These are phyloP conservation scores for Aspergillus bertholletiae DNA, from an alignment of 495 filamentous ascomycete genomes.

Conservation along the genomic window DNA sequence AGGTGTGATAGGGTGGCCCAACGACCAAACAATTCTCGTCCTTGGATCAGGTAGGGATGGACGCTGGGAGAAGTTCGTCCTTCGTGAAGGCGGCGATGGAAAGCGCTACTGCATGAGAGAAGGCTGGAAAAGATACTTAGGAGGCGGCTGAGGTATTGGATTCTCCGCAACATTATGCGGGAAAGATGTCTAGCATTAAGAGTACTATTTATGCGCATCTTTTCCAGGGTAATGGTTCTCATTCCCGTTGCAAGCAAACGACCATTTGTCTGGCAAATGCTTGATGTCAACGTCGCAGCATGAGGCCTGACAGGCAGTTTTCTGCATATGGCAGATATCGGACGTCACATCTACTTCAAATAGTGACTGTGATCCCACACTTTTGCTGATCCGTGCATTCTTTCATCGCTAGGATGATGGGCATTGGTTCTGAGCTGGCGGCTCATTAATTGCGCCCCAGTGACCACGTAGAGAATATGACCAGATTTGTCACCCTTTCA, in stretches of 20 bases:
- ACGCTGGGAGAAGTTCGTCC: slow-evolving; percentile 78
- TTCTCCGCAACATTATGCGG: neutral
- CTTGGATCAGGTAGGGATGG: slow-evolving; percentile 78
- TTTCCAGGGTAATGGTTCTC: neutral
- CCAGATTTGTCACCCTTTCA: neutral
- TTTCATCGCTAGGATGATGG: neutral
- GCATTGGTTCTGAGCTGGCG: neutral
- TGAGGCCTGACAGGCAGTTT: neutral
- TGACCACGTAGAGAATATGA: neutral
- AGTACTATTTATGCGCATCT: slow-evolving; percentile 3
- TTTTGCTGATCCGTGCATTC: neutral
- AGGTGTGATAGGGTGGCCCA: slow-evolving; percentile 73
- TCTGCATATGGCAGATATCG: neutral
- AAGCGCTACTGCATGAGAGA: slow-evolving; percentile 58
- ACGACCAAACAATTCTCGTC: slow-evolving; percentile 65
- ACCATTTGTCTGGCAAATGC: neutral
- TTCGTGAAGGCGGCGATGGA: slow-evolving; percentile 62
- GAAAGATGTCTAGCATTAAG: neutral
- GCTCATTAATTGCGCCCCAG: neutral
- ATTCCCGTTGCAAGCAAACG: neutral
- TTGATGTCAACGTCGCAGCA: slow-evolving; percentile 1
- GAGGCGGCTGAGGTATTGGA: slow-evolving; percentile 30
- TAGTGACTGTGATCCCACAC: neutral
- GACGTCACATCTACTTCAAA: neutral
- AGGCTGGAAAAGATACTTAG: slow-evolving; percentile 81